Percentiles rank a stretch among this genome's conserved stretches.
These are phyloP conservation scores for Thraustotheca clavata DNA, from an alignment of 352 stramenopile genomes.

Conservation along the genomic window DNA sequence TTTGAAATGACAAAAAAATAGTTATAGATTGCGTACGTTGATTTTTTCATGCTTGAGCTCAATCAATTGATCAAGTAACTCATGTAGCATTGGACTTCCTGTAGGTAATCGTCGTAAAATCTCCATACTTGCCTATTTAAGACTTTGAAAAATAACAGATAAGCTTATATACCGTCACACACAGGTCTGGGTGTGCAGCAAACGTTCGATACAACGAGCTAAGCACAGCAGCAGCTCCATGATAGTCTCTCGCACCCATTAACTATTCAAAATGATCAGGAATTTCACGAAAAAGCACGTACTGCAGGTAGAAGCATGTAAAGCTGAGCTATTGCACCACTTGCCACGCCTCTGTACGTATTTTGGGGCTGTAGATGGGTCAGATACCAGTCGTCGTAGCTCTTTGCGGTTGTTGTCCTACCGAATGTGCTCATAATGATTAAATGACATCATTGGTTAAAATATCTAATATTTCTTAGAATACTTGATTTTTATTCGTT, in stretches of 20 bases:
- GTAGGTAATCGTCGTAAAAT: conserved; percentile 53
- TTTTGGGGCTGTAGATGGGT: background rate
- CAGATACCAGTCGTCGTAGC: background rate
- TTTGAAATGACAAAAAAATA: background rate
- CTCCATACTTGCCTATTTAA: conserved; percentile 52
- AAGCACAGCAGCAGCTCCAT: conserved; percentile 52
- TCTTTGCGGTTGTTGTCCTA: too few species aligned
- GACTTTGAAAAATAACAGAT: background rate
- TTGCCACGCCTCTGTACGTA: background rate
- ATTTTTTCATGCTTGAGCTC: conserved; percentile 41
- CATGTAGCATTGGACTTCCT: conserved; percentile 39
- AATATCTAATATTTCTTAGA: too few species aligned
- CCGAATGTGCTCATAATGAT: too few species aligned
- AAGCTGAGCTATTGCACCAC: background rate
- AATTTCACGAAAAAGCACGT: background rate
- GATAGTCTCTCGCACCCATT: conserved; percentile 57
- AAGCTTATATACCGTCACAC: conserved; percentile 41
- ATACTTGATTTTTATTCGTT: too few species aligned
- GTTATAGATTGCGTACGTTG: conserved; percentile 21
- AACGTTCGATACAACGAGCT: conserved; percentile 64
- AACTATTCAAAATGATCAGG: conserved; percentile 32
- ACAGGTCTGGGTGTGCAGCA: conserved; percentile 40
- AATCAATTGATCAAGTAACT: conserved; percentile 47
- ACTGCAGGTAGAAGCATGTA: conserved; percentile 14
- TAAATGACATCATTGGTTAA: too few species aligned